Percentiles rank a stretch among this genome's conserved stretches.
These are phyloP conservation scores for Aciculoconidium aculeatum DNA, from an alignment of 805 yeast species.

Conservation along the genomic window DNA sequence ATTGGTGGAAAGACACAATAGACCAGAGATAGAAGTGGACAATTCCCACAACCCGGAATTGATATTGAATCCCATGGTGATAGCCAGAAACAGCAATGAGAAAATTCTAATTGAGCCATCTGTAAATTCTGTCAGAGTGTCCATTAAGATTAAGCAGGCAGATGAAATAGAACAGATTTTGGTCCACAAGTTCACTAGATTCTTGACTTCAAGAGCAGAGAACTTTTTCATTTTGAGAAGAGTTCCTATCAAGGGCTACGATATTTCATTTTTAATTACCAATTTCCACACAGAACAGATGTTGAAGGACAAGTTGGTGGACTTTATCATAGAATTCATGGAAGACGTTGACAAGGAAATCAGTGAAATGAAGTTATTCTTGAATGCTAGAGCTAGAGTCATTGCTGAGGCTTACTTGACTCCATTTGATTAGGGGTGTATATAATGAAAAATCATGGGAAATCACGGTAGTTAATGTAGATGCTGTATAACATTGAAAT, in stretches of 20 bases:
- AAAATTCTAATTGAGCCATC: slow-evolving; percentile 89
- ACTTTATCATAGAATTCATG: slow-evolving; percentile 96
- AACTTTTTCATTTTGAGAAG: slow-evolving; percentile 88
- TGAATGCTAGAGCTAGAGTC: slow-evolving; percentile 95
- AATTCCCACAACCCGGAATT: slow-evolving; percentile 71
- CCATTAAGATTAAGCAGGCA: slow-evolving; percentile 91
- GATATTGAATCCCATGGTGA: slow-evolving; percentile 79
- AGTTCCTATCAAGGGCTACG: slow-evolving; percentile 84
- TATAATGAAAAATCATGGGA: neutral
- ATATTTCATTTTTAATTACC: slow-evolving; percentile 87
- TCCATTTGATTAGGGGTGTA: slow-evolving; percentile 61
- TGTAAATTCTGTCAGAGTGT: slow-evolving; percentile 85
- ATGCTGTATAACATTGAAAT: neutral
- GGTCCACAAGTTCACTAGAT: slow-evolving; percentile 91
- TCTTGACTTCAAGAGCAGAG: slow-evolving; percentile 93
- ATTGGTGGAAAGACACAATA: slow-evolving; percentile 92
- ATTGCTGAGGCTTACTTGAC: slow-evolving; percentile 94
- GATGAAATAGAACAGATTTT: slow-evolving; percentile 94
- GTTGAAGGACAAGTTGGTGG: slow-evolving; percentile 93
- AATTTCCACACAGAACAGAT: slow-evolving; percentile 92
- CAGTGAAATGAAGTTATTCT: slow-evolving; percentile 94
- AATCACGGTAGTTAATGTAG: neutral
- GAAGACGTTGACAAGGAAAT: slow-evolving; percentile 98
- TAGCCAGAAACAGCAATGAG: slow-evolving; percentile 92
- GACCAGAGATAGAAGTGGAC: slow-evolving; percentile 90